These are phyloP conservation scores for Colletotrichum phormii DNA, from an alignment of 2,329 filamentous ascomycete species.

Conservation along the genomic window DNA sequence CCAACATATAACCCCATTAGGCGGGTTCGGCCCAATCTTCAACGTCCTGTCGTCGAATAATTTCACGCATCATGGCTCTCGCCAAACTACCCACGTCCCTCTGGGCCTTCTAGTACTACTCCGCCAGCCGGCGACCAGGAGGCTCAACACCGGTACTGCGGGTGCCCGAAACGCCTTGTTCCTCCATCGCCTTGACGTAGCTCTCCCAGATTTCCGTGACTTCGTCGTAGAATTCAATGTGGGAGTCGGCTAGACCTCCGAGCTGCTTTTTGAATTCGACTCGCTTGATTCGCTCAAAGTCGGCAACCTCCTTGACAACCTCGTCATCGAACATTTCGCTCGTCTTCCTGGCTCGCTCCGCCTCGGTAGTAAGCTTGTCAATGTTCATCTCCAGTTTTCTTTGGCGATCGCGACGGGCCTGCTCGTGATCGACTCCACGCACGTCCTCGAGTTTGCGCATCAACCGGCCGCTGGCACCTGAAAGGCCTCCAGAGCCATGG, in stretches of 20 bases:
- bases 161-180: constrained; percentile 58
- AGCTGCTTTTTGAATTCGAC: constrained; percentile 91
- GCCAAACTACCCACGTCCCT: neutral
- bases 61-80: constrained; percentile 1
- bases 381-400: constrained; percentile 93
- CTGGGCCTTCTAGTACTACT: constrained; percentile 2
- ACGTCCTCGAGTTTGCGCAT: constrained; percentile 97
- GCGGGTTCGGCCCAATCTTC: neutral
- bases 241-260: constrained; percentile 83
- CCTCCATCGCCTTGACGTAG: constrained; percentile 91
- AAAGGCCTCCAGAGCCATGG: constrained; percentile 66
- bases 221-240: constrained; percentile 86
- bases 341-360: constrained; percentile 86
- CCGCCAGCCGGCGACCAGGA: constrained; percentile 28
- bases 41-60: neutral
- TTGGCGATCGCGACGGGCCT: constrained; percentile 85
- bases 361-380: constrained; percentile 89
- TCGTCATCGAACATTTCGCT: constrained; percentile 96
- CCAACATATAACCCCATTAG: constrained; percentile 8
- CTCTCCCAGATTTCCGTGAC: constrained; percentile 88
- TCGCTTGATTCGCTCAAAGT: constrained; percentile 97
- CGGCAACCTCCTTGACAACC: constrained; percentile 89
- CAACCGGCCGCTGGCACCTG: constrained; percentile 87
- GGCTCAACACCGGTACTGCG: constrained; percentile 32
- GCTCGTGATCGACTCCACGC: constrained; percentile 95